phyloP scores from a whole-genome alignment of 805 yeast species.

The Kodamaea jinghongensis region DNA sequence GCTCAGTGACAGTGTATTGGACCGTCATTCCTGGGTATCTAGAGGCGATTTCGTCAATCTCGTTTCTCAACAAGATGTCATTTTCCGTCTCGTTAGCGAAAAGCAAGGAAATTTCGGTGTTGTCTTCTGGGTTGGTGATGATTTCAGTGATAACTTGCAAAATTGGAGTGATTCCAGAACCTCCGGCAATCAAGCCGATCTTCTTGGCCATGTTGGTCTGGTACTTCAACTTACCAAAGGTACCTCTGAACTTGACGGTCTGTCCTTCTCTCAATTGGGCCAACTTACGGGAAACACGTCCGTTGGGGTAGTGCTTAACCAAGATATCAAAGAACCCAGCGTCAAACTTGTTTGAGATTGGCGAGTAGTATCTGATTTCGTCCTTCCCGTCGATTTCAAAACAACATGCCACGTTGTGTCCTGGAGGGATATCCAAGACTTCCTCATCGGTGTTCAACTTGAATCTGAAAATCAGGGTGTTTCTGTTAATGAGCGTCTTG shows the following conservation, averaged over 20 bases:
- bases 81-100: conserved; percentile 76
- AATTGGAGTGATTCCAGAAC: conserved; percentile 89
- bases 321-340: conserved; percentile 73
- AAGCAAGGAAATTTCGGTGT: conserved; percentile 57
- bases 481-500: conserved; percentile 67
- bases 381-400: conserved; percentile 49
- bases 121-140: conserved; percentile 66
- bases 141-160: conserved; percentile 72
- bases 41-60: conserved; percentile 64
- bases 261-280: conserved; percentile 65
- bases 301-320: conserved; percentile 73
- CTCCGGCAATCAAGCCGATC: conserved; percentile 75
- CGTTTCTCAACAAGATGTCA: conserved; percentile 70
- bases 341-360: conserved; percentile 68
- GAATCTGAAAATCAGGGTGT: conserved; percentile 73
- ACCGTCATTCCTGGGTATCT: conserved; percentile 63
- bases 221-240: conserved; percentile 71
- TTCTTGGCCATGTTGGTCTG: conserved; percentile 56
- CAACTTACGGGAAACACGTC: conserved; percentile 64
- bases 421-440: conserved; percentile 64
- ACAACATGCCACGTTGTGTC: conserved; percentile 69
- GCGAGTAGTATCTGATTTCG: conserved; percentile 67
- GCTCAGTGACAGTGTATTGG: conserved; percentile 54
- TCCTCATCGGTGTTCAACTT: conserved; percentile 60
- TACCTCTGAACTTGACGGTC: conserved; percentile 70